These are phyloP conservation scores for Pseudozyma sp. DNA, from an alignment of 1,284 basidiomycete species.

Conservation along the genomic window DNA sequence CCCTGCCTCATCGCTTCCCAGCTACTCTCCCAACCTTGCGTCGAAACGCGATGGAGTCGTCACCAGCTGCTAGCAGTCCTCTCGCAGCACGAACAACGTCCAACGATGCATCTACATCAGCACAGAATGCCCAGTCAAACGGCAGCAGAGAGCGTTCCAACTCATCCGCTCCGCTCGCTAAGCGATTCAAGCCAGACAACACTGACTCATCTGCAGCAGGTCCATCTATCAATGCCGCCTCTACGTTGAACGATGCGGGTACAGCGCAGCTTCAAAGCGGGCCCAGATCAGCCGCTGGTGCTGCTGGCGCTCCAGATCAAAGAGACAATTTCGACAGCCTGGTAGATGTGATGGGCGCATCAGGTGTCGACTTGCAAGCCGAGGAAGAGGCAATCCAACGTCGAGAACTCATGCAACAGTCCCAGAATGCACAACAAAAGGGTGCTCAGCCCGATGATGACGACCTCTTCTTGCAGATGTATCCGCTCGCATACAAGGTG, in stretches of 20 bases:
- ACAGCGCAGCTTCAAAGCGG: constrained; percentile 6
- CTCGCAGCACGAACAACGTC: constrained; percentile 16
- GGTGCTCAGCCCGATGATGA: constrained; percentile 37
- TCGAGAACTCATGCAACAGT: constrained; percentile 48
- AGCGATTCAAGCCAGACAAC: constrained; percentile 42
- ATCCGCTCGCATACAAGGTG: constrained; percentile 60
- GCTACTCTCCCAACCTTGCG: neutral
- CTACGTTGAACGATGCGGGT: constrained; percentile 8
- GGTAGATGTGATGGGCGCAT: constrained; percentile 62
- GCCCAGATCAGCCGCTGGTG: constrained; percentile 6
- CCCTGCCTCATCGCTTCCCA: neutral
- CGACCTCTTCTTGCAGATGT: constrained; percentile 60
- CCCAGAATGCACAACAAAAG: constrained; percentile 25
- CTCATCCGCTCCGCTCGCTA: constrained; percentile 31
- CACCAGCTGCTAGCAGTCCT: constrained; percentile 27
- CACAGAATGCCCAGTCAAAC: constrained; percentile 12
- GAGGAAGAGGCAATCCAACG: constrained; percentile 64
- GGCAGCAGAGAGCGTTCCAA: constrained; percentile 29
- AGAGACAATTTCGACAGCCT: constrained; percentile 58
- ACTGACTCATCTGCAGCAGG: constrained; percentile 15
- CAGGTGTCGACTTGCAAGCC: constrained; percentile 63
- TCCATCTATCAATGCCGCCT: constrained; percentile 17
- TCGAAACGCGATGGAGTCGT: constrained; percentile 22
- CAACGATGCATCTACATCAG: constrained; percentile 19
- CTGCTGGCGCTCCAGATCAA: constrained; percentile 23